Evolutionary conservation across 208 protist species (phyloP).

Genomic region (Trypanosomatidae sp.): DNA sequence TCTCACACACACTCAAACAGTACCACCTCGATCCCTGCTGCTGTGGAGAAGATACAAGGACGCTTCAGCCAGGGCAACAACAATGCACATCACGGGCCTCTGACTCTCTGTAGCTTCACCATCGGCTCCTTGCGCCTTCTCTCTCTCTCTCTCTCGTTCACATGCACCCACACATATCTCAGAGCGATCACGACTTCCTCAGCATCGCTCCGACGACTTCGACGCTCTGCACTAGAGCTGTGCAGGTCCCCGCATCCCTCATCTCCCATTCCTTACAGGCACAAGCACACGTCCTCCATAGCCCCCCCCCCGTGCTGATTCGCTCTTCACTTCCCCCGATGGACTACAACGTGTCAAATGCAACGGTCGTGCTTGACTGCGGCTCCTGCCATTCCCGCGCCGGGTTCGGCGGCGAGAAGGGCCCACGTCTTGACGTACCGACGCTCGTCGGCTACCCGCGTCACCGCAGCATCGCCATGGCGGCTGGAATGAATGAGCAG

Average conservation of each 20-base stretch:
- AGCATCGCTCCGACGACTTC: not conserved
- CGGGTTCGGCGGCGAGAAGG: conserved; percentile 84
- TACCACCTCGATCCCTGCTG: not conserved
- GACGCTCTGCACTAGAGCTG: not conserved
- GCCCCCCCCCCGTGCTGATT: not conserved
- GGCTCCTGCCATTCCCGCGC: conserved; percentile 79
- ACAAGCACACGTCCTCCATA: not conserved
- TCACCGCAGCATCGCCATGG: conserved; percentile 91
- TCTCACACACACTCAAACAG: not conserved
- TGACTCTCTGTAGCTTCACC: not conserved
- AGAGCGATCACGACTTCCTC: not conserved
- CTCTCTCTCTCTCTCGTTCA: not conserved
- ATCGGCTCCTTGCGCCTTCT: not conserved
- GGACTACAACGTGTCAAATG: conserved; percentile 26
- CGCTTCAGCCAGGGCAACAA: not conserved
- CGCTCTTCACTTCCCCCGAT: conserved; percentile 1
- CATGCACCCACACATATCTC: not conserved
- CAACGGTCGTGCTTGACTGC: conserved; percentile 78
- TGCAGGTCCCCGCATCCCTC: not conserved
- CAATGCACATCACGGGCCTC: not conserved
- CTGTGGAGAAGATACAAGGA: not conserved
- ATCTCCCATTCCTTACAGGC: not conserved
- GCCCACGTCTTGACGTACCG: conserved; percentile 86
- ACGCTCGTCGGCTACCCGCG: conserved; percentile 87
- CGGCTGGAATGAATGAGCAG: conserved; percentile 88